Conservation (phyloP, 140 eudicot species). For the Oenanthe javanica region DNA sequence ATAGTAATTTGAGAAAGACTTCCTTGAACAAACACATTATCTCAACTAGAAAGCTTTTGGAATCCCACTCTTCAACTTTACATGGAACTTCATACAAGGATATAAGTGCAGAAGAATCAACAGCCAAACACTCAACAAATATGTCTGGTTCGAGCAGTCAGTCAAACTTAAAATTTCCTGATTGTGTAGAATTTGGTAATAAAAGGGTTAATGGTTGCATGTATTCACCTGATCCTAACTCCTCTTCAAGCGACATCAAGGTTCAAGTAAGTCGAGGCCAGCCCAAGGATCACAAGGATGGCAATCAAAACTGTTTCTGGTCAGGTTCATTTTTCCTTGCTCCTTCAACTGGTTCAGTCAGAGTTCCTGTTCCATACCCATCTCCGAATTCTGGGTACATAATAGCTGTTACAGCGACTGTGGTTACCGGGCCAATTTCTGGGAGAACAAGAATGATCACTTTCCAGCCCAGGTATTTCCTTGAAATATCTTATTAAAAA, state of each 20-base stretch:
- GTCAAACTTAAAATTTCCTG: slow-evolving; percentile 23
- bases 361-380: slow-evolving; percentile 69
- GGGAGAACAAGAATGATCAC: slow-evolving; percentile 83
- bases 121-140: slow-evolving; percentile 9
- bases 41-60: slow-evolving; percentile 34
- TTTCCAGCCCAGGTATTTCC: slow-evolving; percentile 80
- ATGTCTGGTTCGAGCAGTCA: slow-evolving; percentile 26
- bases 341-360: slow-evolving; percentile 85
- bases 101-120: slow-evolving; percentile 17
- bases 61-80: slow-evolving; percentile 9
- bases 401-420: slow-evolving; percentile 67
- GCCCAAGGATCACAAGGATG: slow-evolving; percentile 27
- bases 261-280: slow-evolving; percentile 54
- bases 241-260: slow-evolving; percentile 59
- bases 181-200: slow-evolving; percentile 29
- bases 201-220: slow-evolving; percentile 53
- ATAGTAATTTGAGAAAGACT: slow-evolving; percentile 16
- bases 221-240: slow-evolving; percentile 83
- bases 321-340: slow-evolving; percentile 75
- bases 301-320: slow-evolving; percentile 45
- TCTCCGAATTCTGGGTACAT: slow-evolving; percentile 49
- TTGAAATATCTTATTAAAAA: slow-evolving; percentile 3
- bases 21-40: slow-evolving; percentile 29
- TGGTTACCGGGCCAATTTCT: slow-evolving; percentile 65
- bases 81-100: slow-evolving; percentile 15